These are phyloP conservation scores for Glycine soja DNA, from an alignment of 306 rosid genomes.

Conservation along the genomic window DNA sequence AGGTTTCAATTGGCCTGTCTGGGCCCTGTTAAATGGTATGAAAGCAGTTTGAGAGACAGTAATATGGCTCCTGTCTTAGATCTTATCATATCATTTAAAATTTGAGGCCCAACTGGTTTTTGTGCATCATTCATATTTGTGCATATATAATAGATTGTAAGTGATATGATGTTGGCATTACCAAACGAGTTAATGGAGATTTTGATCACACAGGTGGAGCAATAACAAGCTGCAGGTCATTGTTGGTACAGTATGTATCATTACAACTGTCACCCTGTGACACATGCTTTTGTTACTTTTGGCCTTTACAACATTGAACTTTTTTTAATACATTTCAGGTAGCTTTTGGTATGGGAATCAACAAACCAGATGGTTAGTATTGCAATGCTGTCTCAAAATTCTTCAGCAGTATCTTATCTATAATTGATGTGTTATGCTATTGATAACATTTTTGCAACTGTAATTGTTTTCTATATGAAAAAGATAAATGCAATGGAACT, in stretches of 20 bases:
- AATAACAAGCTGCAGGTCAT: conserved; percentile 83
- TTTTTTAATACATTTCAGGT: conserved; percentile 64
- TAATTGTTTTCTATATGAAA: conserved; percentile 36
- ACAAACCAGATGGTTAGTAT: conserved; percentile 97
- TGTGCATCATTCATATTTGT: conserved; percentile 20
- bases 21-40: conserved; percentile 35
- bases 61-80: conserved; percentile 3
- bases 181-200: conserved; percentile 34
- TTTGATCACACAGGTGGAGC: conserved; percentile 80
- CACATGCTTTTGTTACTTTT: conserved; percentile 35
- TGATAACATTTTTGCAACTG: conserved; percentile 14
- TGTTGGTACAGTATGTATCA: conserved; percentile 85
- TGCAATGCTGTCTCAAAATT: conserved; percentile 30
- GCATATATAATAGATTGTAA: conserved; percentile 34
- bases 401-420: conserved; percentile 5
- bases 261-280: conserved; percentile 25
- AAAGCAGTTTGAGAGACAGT: conserved; percentile 36
- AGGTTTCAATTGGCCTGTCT: conserved; percentile 36
- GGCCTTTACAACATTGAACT: conserved; percentile 5
- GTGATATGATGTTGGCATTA: conserved; percentile 18
- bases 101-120: conserved; percentile 24
- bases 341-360: conserved; percentile 99
- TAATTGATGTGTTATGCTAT: conserved; percentile 3
- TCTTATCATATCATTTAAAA: conserved; percentile 27
- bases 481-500: background rate